Evolutionary conservation across 1,284 basidiomycete species (phyloP), one percentile per base, ranked within the genome.

Genomic region (Irpex sp.): DNA sequence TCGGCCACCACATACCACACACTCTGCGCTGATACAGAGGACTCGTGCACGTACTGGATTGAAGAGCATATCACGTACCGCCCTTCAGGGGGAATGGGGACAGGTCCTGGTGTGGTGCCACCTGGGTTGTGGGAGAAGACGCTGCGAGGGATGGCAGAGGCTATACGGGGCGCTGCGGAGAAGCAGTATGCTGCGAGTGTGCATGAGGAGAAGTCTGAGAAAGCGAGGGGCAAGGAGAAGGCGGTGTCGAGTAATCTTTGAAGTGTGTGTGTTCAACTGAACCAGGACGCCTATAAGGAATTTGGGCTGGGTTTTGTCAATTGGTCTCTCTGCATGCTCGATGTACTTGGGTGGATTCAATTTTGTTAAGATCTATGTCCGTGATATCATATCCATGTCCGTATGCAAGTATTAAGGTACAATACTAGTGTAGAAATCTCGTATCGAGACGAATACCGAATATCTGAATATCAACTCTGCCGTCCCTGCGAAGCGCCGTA

Each of bases 81-180:
- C 31, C 53, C 26, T 11, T 13, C 15, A 35, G 53, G 53, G 1
- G 33, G 53, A 31, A 36, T 31, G 1, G 33, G 33, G 31, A 55
- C 53, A 31, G 53, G 53, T 9, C 53, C 53, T 13, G 53, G 53
- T 17, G 31, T 55, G 13, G 31, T 55, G 11, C 53, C 53, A 5
- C 53, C 53, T 36, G 33, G 53, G 8, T 35, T 55, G 53, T 55
- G 53, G 53, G 53, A 55, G 53, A 55, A 55, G 53, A 55, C 33
- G 0, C 31, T 55, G 26, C 26, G 53, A 15, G 53, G 33, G 31
- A 55, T 55, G 53, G 31, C 33, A 9, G 53, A 35, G 53, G 31
- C 53, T 31, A 36, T 55, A 15, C 26, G 35, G 19, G 7, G 26
- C 4, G 26, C 13, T 19, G 50, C 50, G 13, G 50, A 51, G 50